Percentiles rank a stretch among this genome's conserved stretches.
Evolutionary conservation across 768 basidiomycete species (phyloP).

Genomic region (Suillus fuscotomentosus): DNA sequence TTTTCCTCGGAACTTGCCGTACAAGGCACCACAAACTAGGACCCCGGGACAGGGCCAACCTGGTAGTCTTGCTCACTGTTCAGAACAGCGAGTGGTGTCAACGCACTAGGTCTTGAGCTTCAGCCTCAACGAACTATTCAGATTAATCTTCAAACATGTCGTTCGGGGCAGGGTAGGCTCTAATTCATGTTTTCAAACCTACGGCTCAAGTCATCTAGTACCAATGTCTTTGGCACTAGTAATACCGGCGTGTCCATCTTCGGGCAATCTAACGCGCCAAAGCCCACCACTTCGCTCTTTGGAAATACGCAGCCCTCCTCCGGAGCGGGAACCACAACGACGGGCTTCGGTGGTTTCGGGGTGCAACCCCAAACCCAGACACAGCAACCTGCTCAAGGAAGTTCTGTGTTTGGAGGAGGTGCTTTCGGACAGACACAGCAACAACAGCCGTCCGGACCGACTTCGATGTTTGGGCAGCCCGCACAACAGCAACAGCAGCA

Average conservation of each 20-base stretch:
- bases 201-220: background rate
- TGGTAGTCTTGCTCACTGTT: background rate
- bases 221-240: background rate
- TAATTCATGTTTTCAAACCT: background rate
- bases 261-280: constrained; percentile 2
- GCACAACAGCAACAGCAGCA: constrained; percentile 19
- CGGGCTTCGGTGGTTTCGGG: constrained; percentile 30
- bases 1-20: constrained; percentile 13
- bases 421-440: constrained; percentile 8
- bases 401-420: constrained; percentile 17
- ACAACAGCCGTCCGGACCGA: constrained; percentile 28
- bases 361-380: constrained; percentile 27
- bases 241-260: background rate
- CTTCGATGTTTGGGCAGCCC: constrained; percentile 25
- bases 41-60: background rate
- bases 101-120: background rate
- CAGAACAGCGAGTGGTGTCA: background rate
- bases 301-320: constrained; percentile 22
- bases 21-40: constrained; percentile 8
- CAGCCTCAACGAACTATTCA: background rate
- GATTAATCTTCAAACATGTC: background rate
- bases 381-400: constrained; percentile 22
- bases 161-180: background rate
- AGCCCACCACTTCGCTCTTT: constrained; percentile 24
- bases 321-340: constrained; percentile 9